A percentile compares a stretch with the other conserved stretches of the same genome.
These are phyloP conservation scores for Ambrosia trifida DNA, from an alignment of 129 eudicot species.

Conservation along the genomic window DNA sequence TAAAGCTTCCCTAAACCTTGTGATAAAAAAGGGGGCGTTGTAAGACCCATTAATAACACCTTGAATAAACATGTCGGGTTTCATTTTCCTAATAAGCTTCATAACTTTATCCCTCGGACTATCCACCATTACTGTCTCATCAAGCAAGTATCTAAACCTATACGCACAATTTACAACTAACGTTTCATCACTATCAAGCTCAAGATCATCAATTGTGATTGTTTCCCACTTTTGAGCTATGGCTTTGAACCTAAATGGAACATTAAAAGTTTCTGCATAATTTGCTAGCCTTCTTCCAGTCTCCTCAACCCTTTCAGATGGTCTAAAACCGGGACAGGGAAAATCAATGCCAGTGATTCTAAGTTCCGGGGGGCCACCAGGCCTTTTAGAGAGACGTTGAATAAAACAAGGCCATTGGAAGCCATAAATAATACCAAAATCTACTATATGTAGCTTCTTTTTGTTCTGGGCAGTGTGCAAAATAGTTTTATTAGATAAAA, in stretches of 20 bases:
- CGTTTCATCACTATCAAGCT: slow-evolving; percentile 54
- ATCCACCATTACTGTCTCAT: slow-evolving; percentile 69
- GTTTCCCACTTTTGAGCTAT: slow-evolving; percentile 85
- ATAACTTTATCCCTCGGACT: slow-evolving; percentile 68
- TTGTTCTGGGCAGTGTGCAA: slow-evolving; percentile 48
- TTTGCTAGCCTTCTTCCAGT: slow-evolving; percentile 65
- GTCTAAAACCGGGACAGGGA: slow-evolving; percentile 74
- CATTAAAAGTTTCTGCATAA: slow-evolving; percentile 64
- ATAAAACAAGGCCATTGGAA: slow-evolving; percentile 85
- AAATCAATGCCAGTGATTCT: slow-evolving; percentile 79
- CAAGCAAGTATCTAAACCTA: slow-evolving; percentile 59
- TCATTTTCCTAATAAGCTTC: slow-evolving; percentile 52
- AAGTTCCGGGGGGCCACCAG: slow-evolving; percentile 82
- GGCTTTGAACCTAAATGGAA: slow-evolving; percentile 71
- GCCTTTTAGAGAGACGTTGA: slow-evolving; percentile 64
- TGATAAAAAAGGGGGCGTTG: slow-evolving; percentile 70
- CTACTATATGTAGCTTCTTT: slow-evolving; percentile 55
- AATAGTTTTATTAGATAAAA: slow-evolving; percentile 67
- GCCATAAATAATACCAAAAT: slow-evolving; percentile 74
- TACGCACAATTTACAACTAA: slow-evolving; percentile 58
- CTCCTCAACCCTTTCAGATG: slow-evolving; percentile 74
- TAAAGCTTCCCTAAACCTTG: slow-evolving; percentile 78
- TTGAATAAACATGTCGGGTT: slow-evolving; percentile 59
- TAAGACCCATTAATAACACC: slow-evolving; percentile 72
- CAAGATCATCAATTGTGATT: slow-evolving; percentile 55